Evolutionary conservation across 1,284 basidiomycete species (phyloP).

Genomic region (Marasmius fiardii): DNA sequence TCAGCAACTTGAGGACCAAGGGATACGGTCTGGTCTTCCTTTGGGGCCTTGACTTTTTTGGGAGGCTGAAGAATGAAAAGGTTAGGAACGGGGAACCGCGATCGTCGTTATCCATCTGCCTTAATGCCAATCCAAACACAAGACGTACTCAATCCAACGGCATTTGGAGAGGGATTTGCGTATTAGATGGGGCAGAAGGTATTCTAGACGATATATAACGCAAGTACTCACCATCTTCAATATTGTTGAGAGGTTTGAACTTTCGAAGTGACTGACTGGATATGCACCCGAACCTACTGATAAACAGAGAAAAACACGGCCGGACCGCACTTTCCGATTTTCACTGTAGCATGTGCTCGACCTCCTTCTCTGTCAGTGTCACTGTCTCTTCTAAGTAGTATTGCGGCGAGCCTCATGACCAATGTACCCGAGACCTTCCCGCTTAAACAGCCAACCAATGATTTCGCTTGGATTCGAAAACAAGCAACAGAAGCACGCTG

Average conservation of each 20-base stretch:
- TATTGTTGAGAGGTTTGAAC: not conserved
- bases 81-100: too few relatives aligned
- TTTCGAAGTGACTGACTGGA: not conserved
- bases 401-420: too few relatives aligned
- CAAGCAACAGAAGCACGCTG: too few relatives aligned
- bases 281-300: not conserved
- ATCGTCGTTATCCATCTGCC: not conserved
- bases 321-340: too few relatives aligned
- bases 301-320: not conserved
- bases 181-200: too few relatives aligned
- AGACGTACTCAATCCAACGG: not conserved
- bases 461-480: too few relatives aligned
- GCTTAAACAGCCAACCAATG: too few relatives aligned
- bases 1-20: conserved; percentile 94
- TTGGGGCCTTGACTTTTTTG: conserved; percentile 75
- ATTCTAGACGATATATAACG: too few relatives aligned
- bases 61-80: conserved; percentile 72
- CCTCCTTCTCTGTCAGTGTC: too few relatives aligned
- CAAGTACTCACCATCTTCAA: not conserved
- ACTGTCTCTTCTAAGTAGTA: too few relatives aligned
- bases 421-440: too few relatives aligned
- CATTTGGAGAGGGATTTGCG: not conserved
- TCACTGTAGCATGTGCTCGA: too few relatives aligned
- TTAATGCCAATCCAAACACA: not conserved
- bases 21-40: conserved; percentile 79